Evolutionary conservation across 306 rosid species (phyloP).

Genomic region (Cucurbita argyrosperma): DNA sequence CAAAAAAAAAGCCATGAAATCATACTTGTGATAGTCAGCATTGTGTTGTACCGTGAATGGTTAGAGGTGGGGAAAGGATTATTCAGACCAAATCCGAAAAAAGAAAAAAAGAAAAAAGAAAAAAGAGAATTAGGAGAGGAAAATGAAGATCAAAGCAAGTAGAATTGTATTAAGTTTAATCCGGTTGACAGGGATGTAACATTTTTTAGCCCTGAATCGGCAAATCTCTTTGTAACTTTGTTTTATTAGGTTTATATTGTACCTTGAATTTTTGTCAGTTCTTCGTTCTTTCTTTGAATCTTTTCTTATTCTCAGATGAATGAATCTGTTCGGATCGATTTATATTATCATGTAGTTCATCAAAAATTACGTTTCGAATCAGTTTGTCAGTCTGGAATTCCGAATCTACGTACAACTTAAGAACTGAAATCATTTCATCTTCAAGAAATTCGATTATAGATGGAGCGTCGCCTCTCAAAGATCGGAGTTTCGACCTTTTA

Average conservation of each 20-base stretch:
- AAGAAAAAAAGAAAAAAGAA: not conserved
- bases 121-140: slow-evolving; percentile 8
- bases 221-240: slow-evolving; percentile 20
- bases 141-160: slow-evolving; percentile 19
- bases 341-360: not conserved
- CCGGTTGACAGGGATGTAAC: slow-evolving; percentile 27
- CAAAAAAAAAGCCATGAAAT: slow-evolving; percentile 25
- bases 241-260: slow-evolving; percentile 46
- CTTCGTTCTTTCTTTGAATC: not conserved
- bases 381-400: not conserved
- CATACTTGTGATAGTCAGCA: slow-evolving; percentile 41
- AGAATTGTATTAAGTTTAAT: slow-evolving; percentile 46
- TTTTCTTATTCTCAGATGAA: not conserved
- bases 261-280: slow-evolving; percentile 27
- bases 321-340: not conserved
- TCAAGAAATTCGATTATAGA: not conserved
- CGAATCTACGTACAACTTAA: no score
- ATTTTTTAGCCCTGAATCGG: slow-evolving; percentile 17
- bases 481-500: not conserved
- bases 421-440: not conserved
- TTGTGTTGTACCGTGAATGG: slow-evolving; percentile 84
- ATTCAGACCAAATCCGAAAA: slow-evolving; percentile 20
- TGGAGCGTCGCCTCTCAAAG: not conserved
- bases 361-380: not conserved
- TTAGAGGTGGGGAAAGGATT: slow-evolving; percentile 26